phyloP scores from a whole-genome alignment of 129 eudicot species.

The Flaveria sonorensis region DNA sequence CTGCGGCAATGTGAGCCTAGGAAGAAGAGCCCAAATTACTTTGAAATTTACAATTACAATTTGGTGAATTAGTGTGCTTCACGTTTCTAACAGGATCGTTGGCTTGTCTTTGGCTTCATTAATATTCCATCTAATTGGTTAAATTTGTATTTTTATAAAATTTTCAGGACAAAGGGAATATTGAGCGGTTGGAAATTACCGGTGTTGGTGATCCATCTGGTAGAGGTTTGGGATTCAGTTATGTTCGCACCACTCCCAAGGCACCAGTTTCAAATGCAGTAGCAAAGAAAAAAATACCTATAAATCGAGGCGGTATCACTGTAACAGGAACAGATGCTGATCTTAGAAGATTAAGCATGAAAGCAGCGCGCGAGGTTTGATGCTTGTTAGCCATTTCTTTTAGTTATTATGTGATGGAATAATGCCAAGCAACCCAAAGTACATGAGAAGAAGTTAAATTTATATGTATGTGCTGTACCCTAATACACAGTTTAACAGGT shows the following conservation, averaged over 20 bases:
- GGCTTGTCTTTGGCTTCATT: conserved; percentile 5
- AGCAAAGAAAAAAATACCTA: conserved; percentile 76
- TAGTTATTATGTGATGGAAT: not conserved
- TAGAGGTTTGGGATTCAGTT: conserved; percentile 93
- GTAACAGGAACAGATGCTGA: conserved; percentile 99
- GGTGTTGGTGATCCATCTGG: conserved; percentile 99
- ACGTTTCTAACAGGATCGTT: not conserved
- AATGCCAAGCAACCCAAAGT: not conserved
- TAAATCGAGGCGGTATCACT: conserved; percentile 69
- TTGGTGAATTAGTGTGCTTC: not conserved
- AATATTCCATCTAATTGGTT: not conserved
- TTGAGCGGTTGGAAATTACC: conserved; percentile 90
- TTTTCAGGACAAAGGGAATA: conserved; percentile 82
- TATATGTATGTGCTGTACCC: not conserved
- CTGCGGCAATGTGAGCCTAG: not conserved
- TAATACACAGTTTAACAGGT: conserved; percentile 46
- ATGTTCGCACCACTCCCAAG: conserved; percentile 84
- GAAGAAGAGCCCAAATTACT: not conserved
- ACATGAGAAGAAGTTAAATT: not conserved
- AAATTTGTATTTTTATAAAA: not conserved
- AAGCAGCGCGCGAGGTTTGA: conserved; percentile 90
- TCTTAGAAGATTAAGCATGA: conserved; percentile 96
- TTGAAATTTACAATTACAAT: not conserved
- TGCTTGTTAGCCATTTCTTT: not conserved
- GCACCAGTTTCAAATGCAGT: conserved; percentile 78